These are phyloP conservation scores for Neofusicoccum cordaticola DNA, from an alignment of 2,329 filamentous ascomycete species.

Conservation along the genomic window DNA sequence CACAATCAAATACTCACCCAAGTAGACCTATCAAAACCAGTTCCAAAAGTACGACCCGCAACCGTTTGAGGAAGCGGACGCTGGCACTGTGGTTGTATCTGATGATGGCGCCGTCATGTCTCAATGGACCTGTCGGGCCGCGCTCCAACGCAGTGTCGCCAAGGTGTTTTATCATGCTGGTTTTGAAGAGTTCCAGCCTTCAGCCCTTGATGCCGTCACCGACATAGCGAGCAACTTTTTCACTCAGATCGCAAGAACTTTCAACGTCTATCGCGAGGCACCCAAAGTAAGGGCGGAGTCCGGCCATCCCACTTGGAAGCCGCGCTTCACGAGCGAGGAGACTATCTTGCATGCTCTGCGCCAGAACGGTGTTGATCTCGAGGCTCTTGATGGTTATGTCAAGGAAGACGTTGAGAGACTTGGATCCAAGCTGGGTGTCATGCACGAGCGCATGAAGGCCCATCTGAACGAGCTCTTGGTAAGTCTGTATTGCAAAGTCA, in stretches of 20 bases:
- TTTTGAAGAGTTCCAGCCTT: conserved; percentile 95
- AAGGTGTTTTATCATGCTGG: conserved; percentile 96
- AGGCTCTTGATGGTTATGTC: conserved; percentile 78
- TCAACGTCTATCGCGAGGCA: conserved; percentile 79
- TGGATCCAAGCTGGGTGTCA: conserved; percentile 70
- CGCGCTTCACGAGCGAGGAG: conserved; percentile 78
- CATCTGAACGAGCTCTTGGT: conserved; percentile 85
- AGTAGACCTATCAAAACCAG: conserved; percentile 90
- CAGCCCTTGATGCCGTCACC: conserved; percentile 84
- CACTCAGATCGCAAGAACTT: conserved; percentile 72
- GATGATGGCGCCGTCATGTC: conserved; percentile 88
- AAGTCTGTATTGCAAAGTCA: conserved; percentile 22
- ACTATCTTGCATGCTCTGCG: conserved; percentile 80
- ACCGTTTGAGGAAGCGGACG: conserved; percentile 81
- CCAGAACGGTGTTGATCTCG: conserved; percentile 79
- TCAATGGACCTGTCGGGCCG: conserved; percentile 74
- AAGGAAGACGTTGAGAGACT: conserved; percentile 92
- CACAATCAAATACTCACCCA: conserved; percentile 20
- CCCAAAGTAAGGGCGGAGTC: conserved; percentile 65
- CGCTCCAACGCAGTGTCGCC: conserved; percentile 84
- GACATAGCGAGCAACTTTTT: conserved; percentile 91
- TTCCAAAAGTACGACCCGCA: conserved; percentile 94
- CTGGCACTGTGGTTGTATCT: conserved; percentile 83
- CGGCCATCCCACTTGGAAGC: conserved; percentile 51
- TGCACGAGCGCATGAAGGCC: conserved; percentile 92